Evolutionary conservation across 345 rosid genomes (phyloP), one percentile per base, ranked within the genome.

Genomic region (Eucalyptus sideroxylon): DNA sequence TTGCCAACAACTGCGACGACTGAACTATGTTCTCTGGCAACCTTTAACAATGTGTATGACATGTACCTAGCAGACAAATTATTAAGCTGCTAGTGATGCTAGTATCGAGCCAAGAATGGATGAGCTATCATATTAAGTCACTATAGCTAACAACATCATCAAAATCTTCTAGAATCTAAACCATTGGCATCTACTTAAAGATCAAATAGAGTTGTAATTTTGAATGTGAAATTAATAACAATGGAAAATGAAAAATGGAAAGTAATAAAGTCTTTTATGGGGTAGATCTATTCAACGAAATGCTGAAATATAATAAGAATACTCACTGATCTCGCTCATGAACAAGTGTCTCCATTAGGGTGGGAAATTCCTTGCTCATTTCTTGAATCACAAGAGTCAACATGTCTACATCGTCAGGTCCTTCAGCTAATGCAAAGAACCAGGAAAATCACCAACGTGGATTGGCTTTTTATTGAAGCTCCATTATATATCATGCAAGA

Each of bases 1-100:
- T 94, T 98, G n/a, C 99, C 99, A 50, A 98, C 97, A 7, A 98
- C 99, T 50, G 98, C 99, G 49, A 98, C 99, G 5, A 98, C 99
- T 44, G 96, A 95, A 89, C 92, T 91, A 87, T 97, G 98, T 90
- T 96, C 97, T 40, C 95, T 92, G 11, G 98, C 99, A 89, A 92
- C 93, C 89, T 91, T 95, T 80, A 94, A 94, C 90, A 98, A 93
- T 30, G 91, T 91, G 34, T 94, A 94, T 27, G 99, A 94, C 99
- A 98, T 98, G 95, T 94, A 97, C 96, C 99, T 98, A 93, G 62
- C 89, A 51, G 34, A 27, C 51, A 94, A 82, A 89, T 87, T 62
- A 62, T 13, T 27, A 62, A 62, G 47, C 16, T 40, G 47, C 13
- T 77, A 21, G 27, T 77, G 83, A 77, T 77, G 83, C 45, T 37